Evolutionary conservation across 2,329 filamentous ascomycete genomes (phyloP).

Genomic region (Fusarium falciforme): DNA sequence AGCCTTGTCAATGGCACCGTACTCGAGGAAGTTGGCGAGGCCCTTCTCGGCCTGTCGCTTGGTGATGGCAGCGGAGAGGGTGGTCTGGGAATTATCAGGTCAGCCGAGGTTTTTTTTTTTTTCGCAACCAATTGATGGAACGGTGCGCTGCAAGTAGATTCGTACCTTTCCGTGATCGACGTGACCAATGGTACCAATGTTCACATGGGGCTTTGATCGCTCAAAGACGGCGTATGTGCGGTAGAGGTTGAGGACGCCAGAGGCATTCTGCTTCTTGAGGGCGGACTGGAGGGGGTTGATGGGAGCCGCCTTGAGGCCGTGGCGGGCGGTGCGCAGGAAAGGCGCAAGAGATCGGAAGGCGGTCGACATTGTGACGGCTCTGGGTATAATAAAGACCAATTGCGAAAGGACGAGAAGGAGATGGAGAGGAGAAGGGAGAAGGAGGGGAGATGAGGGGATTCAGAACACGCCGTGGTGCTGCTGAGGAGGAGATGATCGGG

Average conservation of each 20-base stretch:
- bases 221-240: conserved; percentile 79
- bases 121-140: neutral
- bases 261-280: conserved; percentile 70
- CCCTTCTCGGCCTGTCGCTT: conserved; percentile 98
- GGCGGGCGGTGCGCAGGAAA: conserved; percentile 84
- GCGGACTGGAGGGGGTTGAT: conserved; percentile 82
- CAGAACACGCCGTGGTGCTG: conserved; percentile 40
- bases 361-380: conserved; percentile 75
- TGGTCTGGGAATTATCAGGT: conserved; percentile 72
- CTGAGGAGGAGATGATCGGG: conserved; percentile 26
- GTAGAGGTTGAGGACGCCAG: conserved; percentile 73
- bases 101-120: conserved; percentile 18
- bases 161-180: conserved; percentile 98
- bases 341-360: conserved; percentile 82
- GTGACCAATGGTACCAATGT: conserved; percentile 99
- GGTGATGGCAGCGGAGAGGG: conserved; percentile 97
- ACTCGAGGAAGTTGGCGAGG: conserved; percentile 93
- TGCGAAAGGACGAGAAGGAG: conserved; percentile 41
- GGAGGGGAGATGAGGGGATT: conserved; percentile 16
- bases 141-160: neutral
- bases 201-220: conserved; percentile 96
- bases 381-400: conserved; percentile 42
- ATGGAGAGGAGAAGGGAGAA: conserved; percentile 23
- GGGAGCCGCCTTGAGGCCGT: conserved; percentile 75
- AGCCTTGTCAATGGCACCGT: conserved; percentile 98